Evolutionary conservation across 1,139 yeast species (phyloP).

Genomic region (Suhomyces taliae): DNA sequence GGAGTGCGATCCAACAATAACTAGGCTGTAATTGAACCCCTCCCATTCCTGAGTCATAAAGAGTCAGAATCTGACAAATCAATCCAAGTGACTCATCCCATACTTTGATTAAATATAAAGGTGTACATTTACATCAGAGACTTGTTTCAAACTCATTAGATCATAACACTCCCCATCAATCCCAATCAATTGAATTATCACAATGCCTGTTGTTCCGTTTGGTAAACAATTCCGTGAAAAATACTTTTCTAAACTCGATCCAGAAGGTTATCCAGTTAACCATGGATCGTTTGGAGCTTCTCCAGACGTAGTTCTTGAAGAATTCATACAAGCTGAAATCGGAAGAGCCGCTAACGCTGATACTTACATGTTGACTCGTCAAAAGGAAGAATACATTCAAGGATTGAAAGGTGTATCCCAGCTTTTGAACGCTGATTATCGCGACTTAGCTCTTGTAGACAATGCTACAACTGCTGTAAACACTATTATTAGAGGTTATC

Average conservation of each 20-base stretch:
- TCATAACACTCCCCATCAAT: too few relatives aligned
- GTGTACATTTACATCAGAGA: too few relatives aligned
- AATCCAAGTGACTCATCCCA: too few relatives aligned
- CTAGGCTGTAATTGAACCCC: too few relatives aligned
- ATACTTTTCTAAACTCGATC: constrained; percentile 43
- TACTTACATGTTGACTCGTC: constrained; percentile 27
- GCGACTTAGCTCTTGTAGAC: constrained; percentile 47
- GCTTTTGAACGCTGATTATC: constrained; percentile 44
- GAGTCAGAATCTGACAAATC: too few relatives aligned
- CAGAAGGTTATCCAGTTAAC: constrained; percentile 43
- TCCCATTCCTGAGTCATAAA: too few relatives aligned
- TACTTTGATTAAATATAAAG: too few relatives aligned
- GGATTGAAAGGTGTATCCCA: constrained; percentile 37
- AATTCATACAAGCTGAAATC: constrained; percentile 23
- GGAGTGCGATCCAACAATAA: too few relatives aligned
- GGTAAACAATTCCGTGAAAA: constrained; percentile 52
- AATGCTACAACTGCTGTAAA: constrained; percentile 69
- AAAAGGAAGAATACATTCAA: constrained; percentile 24
- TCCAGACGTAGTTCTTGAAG: constrained; percentile 41
- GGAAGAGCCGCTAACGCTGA: constrained; percentile 44
- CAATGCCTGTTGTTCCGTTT: constrained; percentile 28
- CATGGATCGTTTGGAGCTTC: constrained; percentile 57
- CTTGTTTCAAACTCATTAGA: too few relatives aligned
- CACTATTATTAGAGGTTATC: constrained; percentile 54
- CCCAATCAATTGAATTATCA: too few relatives aligned